Evolutionary conservation across 2,329 filamentous ascomycete species (phyloP).

Genomic region (Alternaria gansuensis): DNA sequence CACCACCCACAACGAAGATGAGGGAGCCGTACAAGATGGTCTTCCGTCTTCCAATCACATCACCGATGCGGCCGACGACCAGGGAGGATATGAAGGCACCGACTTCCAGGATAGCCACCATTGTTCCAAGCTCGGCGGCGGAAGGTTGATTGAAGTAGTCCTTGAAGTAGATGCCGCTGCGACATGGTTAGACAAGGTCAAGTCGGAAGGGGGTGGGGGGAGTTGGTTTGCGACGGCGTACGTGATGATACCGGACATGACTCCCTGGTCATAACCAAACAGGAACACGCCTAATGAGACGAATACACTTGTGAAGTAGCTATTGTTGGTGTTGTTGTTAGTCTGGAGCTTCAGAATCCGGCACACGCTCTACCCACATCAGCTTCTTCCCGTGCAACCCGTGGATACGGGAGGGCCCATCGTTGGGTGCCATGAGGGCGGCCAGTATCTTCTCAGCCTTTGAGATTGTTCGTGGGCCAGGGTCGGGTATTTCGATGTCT

Average conservation of each 20-base stretch:
- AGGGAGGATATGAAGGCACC: conserved; percentile 92
- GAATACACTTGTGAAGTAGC: conserved; percentile 94
- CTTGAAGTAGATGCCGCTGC: conserved; percentile 84
- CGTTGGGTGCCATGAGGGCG: conserved; percentile 83
- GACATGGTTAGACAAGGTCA: conserved; percentile 39
- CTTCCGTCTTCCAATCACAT: conserved; percentile 85
- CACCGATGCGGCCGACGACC: conserved; percentile 84
- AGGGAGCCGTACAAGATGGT: conserved; percentile 95
- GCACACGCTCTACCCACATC: conserved; percentile 67
- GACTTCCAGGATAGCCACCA: conserved; percentile 96
- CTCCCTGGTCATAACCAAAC: conserved; percentile 89
- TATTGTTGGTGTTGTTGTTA: conserved; percentile 52
- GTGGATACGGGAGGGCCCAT: conserved; percentile 75
- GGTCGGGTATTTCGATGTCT: conserved; percentile 81
- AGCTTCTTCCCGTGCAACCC: conserved; percentile 96
- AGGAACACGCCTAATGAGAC: conserved; percentile 87
- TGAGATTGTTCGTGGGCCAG: conserved; percentile 69
- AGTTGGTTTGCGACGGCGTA: conserved; percentile 54
- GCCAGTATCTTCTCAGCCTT: conserved; percentile 76
- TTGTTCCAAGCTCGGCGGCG: conserved; percentile 87
- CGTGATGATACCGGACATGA: conserved; percentile 82
- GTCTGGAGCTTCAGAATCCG: background rate
- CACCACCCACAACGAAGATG: conserved; percentile 85
- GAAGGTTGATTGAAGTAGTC: conserved; percentile 92
- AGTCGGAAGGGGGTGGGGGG: conserved; percentile 23